phyloP scores from a whole-genome alignment of 805 yeast species.

The Saccharomycopsis oosterbeekiorum region DNA sequence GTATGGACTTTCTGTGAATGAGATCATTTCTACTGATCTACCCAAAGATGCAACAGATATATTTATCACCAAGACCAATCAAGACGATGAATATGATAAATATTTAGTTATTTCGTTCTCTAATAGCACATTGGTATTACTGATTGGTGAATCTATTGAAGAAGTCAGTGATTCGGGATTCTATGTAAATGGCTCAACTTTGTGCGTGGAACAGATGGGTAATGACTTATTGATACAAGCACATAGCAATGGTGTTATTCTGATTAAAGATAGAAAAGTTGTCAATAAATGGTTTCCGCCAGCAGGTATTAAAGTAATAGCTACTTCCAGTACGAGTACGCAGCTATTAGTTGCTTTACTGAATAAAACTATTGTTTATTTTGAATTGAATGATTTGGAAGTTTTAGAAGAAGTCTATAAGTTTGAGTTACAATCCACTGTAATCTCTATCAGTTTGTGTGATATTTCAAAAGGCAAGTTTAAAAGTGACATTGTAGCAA shows the following conservation, averaged over 20 bases:
- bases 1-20: constrained; percentile 51
- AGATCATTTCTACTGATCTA: constrained; percentile 63
- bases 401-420: constrained; percentile 61
- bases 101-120: constrained; percentile 57
- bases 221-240: constrained; percentile 56
- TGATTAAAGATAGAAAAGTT: constrained; percentile 31
- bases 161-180: constrained; percentile 63
- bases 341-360: constrained; percentile 69
- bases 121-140: constrained; percentile 60
- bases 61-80: constrained; percentile 48
- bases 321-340: constrained; percentile 51
- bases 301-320: constrained; percentile 52
- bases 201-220: constrained; percentile 65
- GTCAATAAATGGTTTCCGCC: constrained; percentile 77
- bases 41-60: constrained; percentile 56
- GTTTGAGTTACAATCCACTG: constrained; percentile 41
- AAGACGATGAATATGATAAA: constrained; percentile 41
- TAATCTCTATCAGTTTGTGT: constrained; percentile 39
- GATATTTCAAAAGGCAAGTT: constrained; percentile 38
- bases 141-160: constrained; percentile 72
- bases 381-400: constrained; percentile 60
- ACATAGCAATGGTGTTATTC: constrained; percentile 59
- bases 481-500: constrained; percentile 49
- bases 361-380: constrained; percentile 67
- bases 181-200: constrained; percentile 45